Evolutionary conservation across 441 rosid genomes (phyloP), one percentile per base, ranked within the genome.

Genomic region (Manihot esculenta): DNA sequence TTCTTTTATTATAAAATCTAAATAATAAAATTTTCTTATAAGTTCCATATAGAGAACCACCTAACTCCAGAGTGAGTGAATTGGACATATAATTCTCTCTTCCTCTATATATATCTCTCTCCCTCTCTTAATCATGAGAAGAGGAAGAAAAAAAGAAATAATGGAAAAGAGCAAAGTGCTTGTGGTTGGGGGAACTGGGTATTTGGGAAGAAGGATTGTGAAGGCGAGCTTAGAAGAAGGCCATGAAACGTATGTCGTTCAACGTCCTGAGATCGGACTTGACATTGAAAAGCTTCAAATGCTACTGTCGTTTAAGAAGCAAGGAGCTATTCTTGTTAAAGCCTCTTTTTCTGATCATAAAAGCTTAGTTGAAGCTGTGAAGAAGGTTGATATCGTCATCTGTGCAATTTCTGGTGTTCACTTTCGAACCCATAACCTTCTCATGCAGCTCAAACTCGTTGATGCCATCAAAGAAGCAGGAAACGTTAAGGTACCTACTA

Each of bases 391-490:
- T n/a, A n/a, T n/a, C n/a, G n/a, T n/a, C n/a, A n/a, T n/a, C n/a
- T n/a, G n/a, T n/a, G n/a, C n/a, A n/a, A n/a, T n/a, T n/a, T n/a
- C n/a, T n/a, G n/a, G n/a, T n/a, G n/a, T n/a, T n/a, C n/a, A n/a
- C n/a, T n/a, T n/a, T n/a, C n/a, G n/a, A n/a, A n/a, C n/a, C 72
- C 97, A 89, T 61, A 88, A 81, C 69, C 64, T 93, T 48, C 47
- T 84, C 70, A n/a, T 87, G 68, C 97, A 93, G 84, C 90, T 89
- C 73, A 87, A 84, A 76, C 89, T 93, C 18, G 90, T 91, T 18
- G 84, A 89, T 7, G 97, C 98, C 77, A 93, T 93, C 77, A 89
- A 88, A 82, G 89, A 91, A 53, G 97, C 95, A 7, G 95, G 95
- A 63, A 93, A 90, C 26, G 77, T 93, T 12, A 88, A 90, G 95